A percentile compares a stretch with the other conserved stretches of the same genome.
phyloP scores from a whole-genome alignment of 2,329 filamentous ascomycete species.

The Exophiala xenobiotica region DNA sequence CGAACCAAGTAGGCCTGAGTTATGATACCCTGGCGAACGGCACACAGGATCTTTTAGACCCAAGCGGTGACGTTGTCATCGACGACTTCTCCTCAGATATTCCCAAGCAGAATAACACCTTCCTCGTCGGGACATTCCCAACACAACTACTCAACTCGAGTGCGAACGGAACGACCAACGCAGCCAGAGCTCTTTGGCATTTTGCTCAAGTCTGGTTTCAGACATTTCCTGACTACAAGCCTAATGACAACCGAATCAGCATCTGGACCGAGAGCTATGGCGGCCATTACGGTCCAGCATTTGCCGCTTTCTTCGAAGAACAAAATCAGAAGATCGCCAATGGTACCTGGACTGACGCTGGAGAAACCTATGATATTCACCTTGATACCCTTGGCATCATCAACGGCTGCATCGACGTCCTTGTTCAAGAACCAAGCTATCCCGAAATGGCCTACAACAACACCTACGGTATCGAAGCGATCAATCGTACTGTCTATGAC shows the following conservation, averaged over 20 bases:
- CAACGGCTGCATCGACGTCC: conserved; percentile 50
- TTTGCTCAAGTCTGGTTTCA: conserved; percentile 58
- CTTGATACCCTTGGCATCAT: conserved; percentile 50
- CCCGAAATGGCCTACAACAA: conserved; percentile 51
- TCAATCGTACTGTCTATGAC: conserved; percentile 44
- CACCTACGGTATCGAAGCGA: conserved; percentile 49
- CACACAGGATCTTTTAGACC: conserved; percentile 36
- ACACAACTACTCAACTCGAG: conserved; percentile 43
- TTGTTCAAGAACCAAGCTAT: conserved; percentile 45
- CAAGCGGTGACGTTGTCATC: conserved; percentile 30
- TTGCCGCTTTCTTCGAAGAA: conserved; percentile 30
- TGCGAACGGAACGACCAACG: conserved; percentile 40
- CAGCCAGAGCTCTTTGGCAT: conserved; percentile 53
- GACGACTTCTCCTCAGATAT: conserved; percentile 31
- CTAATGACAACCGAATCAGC: conserved; percentile 45
- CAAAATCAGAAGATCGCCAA: conserved; percentile 32
- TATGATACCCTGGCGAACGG: conserved; percentile 49
- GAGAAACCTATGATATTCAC: conserved; percentile 27
- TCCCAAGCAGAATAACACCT: conserved; percentile 52
- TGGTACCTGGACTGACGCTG: conserved; percentile 23
- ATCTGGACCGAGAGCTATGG: conserved; percentile 32
- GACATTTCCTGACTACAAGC: conserved; percentile 57
- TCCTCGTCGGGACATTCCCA: conserved; percentile 54
- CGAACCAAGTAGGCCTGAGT: conserved; percentile 58
- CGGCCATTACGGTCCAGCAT: conserved; percentile 33